Percentiles rank a stretch among this genome's conserved stretches.
phyloP scores from a whole-genome alignment of 352 stramenopile genomes.

The Phytophthora pisi region DNA sequence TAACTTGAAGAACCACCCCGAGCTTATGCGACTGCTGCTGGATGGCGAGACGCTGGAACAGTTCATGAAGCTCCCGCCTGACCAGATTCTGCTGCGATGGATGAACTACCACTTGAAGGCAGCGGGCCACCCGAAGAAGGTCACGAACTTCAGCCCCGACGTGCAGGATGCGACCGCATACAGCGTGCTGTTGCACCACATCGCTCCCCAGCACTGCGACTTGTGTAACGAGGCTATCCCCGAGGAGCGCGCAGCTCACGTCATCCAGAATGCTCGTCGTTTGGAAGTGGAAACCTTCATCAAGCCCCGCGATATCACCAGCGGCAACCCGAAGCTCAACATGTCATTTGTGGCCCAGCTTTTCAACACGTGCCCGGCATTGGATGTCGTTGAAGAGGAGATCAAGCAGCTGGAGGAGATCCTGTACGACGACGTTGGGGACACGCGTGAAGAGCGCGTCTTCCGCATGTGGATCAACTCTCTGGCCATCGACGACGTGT shows the following conservation, averaged over 20 bases:
- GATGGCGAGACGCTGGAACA: slow-evolving; percentile 89
- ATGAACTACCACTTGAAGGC: slow-evolving; percentile 94
- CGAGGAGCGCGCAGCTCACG: slow-evolving; percentile 74
- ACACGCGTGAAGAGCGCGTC: slow-evolving; percentile 88
- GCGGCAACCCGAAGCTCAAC: slow-evolving; percentile 92
- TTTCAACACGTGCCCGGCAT: slow-evolving; percentile 91
- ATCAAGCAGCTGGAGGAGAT: slow-evolving; percentile 89
- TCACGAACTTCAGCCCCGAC: slow-evolving; percentile 83
- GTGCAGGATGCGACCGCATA: slow-evolving; percentile 89
- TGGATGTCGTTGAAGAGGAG: slow-evolving; percentile 85
- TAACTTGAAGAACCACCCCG: slow-evolving; percentile 92
- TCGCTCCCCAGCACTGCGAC: slow-evolving; percentile 78
- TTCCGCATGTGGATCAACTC: slow-evolving; percentile 96
- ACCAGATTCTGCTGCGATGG: slow-evolving; percentile 93
- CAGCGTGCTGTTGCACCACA: slow-evolving; percentile 88
- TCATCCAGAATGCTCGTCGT: slow-evolving; percentile 85
- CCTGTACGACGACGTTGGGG: slow-evolving; percentile 85
- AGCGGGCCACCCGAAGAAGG: slow-evolving; percentile 68
- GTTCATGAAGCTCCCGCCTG: slow-evolving; percentile 91
- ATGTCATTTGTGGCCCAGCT: slow-evolving; percentile 91
- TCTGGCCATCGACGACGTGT: slow-evolving; percentile 86
- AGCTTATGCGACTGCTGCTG: slow-evolving; percentile 86
- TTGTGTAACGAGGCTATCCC: slow-evolving; percentile 54
- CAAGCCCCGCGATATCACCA: slow-evolving; percentile 92
- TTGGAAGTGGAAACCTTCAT: slow-evolving; percentile 92